These are phyloP conservation scores for Atkinsonella texensis DNA, from an alignment of 2,329 filamentous ascomycete genomes.

Conservation along the genomic window DNA sequence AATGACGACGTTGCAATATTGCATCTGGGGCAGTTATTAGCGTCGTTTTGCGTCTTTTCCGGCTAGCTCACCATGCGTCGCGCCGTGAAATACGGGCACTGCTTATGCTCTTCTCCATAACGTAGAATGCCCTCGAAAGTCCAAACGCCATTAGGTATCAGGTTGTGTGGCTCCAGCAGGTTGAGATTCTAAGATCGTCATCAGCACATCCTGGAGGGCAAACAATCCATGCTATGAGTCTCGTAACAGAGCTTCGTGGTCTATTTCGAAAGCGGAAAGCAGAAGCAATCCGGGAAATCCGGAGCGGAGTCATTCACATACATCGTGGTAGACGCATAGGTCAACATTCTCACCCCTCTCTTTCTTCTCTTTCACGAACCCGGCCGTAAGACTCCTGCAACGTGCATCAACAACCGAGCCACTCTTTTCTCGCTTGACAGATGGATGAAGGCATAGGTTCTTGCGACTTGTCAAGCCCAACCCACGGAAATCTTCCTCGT, in stretches of 20 bases:
- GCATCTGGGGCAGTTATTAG: slow-evolving; percentile 50
- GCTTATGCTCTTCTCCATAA: slow-evolving; percentile 91
- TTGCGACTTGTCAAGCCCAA: slow-evolving; percentile 92
- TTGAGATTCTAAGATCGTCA: slow-evolving; percentile 60
- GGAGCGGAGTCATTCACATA: slow-evolving; percentile 24
- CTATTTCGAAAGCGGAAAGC: not conserved
- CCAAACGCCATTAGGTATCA: slow-evolving; percentile 91
- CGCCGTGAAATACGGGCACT: slow-evolving; percentile 95
- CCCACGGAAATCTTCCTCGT: slow-evolving; percentile 84
- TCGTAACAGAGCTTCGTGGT: not conserved
- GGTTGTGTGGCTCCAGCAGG: slow-evolving; percentile 83
- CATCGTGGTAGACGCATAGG: slow-evolving; percentile 89
- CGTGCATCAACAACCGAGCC: slow-evolving; percentile 89
- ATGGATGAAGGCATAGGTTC: slow-evolving; percentile 91
- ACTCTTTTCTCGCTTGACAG: slow-evolving; percentile 92
- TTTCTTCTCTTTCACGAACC: slow-evolving; percentile 96
- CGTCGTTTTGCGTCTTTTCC: slow-evolving; percentile 3
- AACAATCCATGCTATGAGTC: not conserved
- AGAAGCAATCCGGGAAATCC: not conserved
- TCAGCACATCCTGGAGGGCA: not conserved
- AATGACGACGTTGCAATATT: slow-evolving; percentile 98
- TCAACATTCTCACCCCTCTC: slow-evolving; percentile 90
- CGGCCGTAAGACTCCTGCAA: slow-evolving; percentile 88
- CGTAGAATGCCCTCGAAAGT: slow-evolving; percentile 79
- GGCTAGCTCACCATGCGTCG: slow-evolving; percentile 65